A percentile compares a stretch with the other conserved stretches of the same genome.
Conservation (phyloP, 306 rosid species). For the Bauhinia variegata region DNA sequence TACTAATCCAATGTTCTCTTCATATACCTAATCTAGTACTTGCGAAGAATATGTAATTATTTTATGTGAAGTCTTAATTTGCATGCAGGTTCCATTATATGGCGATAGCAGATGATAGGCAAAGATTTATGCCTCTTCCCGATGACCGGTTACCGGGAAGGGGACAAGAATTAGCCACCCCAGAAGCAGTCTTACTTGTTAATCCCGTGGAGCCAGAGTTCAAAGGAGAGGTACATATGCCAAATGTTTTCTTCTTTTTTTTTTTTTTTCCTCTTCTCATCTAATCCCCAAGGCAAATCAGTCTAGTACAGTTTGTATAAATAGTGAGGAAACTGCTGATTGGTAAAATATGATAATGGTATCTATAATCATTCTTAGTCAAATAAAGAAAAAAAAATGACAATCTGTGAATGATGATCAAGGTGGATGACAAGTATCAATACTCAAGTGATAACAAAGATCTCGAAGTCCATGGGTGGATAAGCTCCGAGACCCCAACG, state of each 20-base stretch:
- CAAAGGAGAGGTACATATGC: constrained; percentile 57
- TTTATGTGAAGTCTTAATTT: no score
- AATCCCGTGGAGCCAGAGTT: constrained; percentile 73
- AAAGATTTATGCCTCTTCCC: constrained; percentile 81
- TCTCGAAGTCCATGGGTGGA: constrained; percentile 82
- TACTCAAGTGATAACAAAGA: constrained; percentile 62
- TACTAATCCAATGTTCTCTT: no score
- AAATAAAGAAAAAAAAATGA: no score
- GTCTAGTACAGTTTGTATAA: no score
- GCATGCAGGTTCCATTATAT: constrained; percentile 65
- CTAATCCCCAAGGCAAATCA: no score
- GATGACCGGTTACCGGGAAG: constrained; percentile 59
- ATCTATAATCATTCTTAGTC: no score
- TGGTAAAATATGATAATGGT: no score
- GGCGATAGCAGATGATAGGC: constrained; percentile 64
- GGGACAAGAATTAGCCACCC: constrained; percentile 58
- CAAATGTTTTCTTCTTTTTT: no score
- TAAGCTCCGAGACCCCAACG: constrained; percentile 30
- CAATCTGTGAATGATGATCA: background rate
- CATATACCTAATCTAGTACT: no score
- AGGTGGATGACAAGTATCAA: constrained; percentile 92
- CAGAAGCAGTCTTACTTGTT: constrained; percentile 75
- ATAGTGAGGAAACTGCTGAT: no score
- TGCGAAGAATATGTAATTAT: no score
- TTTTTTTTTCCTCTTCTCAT: no score